Conservation (phyloP, 2,329 filamentous ascomycete species). For the Diaporthe helianthi region DNA sequence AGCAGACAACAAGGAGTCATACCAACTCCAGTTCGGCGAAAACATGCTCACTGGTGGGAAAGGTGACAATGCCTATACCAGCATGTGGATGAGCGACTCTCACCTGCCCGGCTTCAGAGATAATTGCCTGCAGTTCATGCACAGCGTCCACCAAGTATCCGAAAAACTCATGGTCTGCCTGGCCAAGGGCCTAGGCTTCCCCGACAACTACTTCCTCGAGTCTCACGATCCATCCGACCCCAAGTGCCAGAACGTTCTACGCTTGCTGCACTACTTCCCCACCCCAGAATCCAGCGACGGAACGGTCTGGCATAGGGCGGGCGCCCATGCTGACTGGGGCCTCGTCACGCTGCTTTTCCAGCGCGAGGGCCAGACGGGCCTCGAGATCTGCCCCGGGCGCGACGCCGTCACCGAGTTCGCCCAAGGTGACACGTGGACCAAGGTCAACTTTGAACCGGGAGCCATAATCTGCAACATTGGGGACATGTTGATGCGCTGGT, state of each 20-base stretch:
- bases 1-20: slow-evolving; percentile 63
- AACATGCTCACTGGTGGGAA: slow-evolving; percentile 39
- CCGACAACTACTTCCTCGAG: slow-evolving; percentile 60
- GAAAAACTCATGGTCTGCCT: slow-evolving; percentile 64
- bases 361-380: slow-evolving; percentile 57
- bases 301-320: slow-evolving; percentile 57
- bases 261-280: slow-evolving; percentile 46
- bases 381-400: slow-evolving; percentile 65
- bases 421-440: slow-evolving; percentile 63
- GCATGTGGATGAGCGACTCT: slow-evolving; percentile 43
- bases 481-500: slow-evolving; percentile 65
- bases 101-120: slow-evolving; percentile 56
- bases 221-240: slow-evolving; percentile 56
- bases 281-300: slow-evolving; percentile 35
- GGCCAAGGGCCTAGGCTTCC: slow-evolving; percentile 59
- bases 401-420: slow-evolving; percentile 62
- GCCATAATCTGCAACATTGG: slow-evolving; percentile 65
- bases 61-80: slow-evolving; percentile 32
- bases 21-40: slow-evolving; percentile 61
- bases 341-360: slow-evolving; percentile 67
- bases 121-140: slow-evolving; percentile 45
- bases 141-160: slow-evolving; percentile 49
- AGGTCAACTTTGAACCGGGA: slow-evolving; percentile 54
- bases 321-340: slow-evolving; percentile 66
- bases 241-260: slow-evolving; percentile 60